Conservation (phyloP, 345 rosid genomes). For the Salix suchowensis region DNA sequence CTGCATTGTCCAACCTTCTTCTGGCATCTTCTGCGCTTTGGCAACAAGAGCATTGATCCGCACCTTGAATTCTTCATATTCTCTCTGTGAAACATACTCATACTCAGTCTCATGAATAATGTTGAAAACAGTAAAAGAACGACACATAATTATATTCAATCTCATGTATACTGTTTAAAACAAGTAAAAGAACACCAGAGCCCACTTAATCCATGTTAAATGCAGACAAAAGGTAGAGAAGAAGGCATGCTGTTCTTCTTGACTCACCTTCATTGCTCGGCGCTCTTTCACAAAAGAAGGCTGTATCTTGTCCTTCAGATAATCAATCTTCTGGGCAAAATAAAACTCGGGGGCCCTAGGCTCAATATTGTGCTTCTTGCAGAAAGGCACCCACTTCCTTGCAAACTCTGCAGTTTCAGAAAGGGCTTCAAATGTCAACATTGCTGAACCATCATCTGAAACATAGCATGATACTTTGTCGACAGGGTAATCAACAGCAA, state of each 20-base stretch:
- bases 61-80: constrained; percentile 98
- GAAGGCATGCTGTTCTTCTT: neutral
- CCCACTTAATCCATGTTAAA: neutral
- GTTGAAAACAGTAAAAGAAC: neutral
- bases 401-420: constrained; percentile 99
- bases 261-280: constrained; percentile 87
- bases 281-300: constrained; percentile 99
- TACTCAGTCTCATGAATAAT: neutral
- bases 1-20: constrained; percentile 99
- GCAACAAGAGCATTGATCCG: constrained; percentile 97
- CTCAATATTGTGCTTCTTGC: constrained; percentile 96
- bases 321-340: constrained; percentile 97
- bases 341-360: constrained; percentile 99
- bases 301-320: constrained; percentile 93
- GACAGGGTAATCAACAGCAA: constrained; percentile 96
- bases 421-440: constrained; percentile 96
- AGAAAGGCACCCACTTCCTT: constrained; percentile 98
- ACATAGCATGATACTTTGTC: constrained; percentile 99
- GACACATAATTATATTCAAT: neutral
- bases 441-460: constrained; percentile 99
- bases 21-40: constrained; percentile 98
- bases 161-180: neutral
- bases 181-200: neutral
- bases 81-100: constrained; percentile 53
- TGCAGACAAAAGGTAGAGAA: neutral